These are phyloP conservation scores for Diaporthe longicolla DNA, from an alignment of 2,329 filamentous ascomycete genomes.

Conservation along the genomic window DNA sequence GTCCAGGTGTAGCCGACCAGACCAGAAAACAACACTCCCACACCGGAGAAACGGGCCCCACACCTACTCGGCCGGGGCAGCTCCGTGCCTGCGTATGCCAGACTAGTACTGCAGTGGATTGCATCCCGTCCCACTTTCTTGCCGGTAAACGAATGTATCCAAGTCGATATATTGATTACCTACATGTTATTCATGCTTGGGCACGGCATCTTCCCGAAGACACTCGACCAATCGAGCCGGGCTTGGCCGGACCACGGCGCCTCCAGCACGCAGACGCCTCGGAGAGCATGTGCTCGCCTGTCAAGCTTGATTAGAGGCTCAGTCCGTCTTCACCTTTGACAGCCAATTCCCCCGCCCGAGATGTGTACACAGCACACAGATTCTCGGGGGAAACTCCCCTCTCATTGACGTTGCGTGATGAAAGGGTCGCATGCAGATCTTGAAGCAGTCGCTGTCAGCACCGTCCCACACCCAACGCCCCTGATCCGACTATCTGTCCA, in stretches of 20 bases:
- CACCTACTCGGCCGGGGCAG: constrained; percentile 32
- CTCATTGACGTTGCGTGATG: background rate
- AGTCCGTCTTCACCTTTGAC: background rate
- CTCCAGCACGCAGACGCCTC: background rate
- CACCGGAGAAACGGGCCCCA: constrained; percentile 24
- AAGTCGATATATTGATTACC: constrained; percentile 32
- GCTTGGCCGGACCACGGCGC: background rate
- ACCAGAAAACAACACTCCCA: background rate
- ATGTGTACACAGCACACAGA: background rate
- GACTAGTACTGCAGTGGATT: constrained; percentile 13
- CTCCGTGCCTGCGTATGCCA: constrained; percentile 14
- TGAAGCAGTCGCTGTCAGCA: constrained; percentile 32
- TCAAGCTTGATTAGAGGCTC: background rate
- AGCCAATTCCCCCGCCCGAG: background rate
- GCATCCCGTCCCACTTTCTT: constrained; percentile 25
- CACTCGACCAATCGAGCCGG: background rate
- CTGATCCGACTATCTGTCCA: constrained; percentile 8
- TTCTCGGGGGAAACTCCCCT: background rate
- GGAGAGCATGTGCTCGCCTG: background rate
- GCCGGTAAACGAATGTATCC: background rate
- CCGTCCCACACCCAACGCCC: constrained; percentile 5
- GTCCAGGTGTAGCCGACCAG: background rate
- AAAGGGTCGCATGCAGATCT: constrained; percentile 28
- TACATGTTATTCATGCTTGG: constrained; percentile 7
- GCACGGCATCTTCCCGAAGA: constrained; percentile 17